A percentile compares a stretch with the other conserved stretches of the same genome.
Evolutionary conservation across 768 basidiomycete species (phyloP).

Genomic region (Leccinum imitatum): DNA sequence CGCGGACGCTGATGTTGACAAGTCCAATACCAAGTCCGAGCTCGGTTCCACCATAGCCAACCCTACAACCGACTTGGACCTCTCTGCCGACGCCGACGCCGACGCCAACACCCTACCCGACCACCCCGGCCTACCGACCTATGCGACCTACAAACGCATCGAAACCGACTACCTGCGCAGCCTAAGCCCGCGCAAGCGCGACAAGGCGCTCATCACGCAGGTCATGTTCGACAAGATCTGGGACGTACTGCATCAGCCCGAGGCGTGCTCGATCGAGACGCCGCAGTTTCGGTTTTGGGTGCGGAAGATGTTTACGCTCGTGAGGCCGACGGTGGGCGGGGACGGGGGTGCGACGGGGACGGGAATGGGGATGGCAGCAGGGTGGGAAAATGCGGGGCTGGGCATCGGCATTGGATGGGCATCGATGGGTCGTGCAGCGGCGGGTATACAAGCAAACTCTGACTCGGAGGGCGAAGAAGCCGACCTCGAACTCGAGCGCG

Average conservation of each 20-base stretch:
- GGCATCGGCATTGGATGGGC: neutral
- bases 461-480: constrained; percentile 9
- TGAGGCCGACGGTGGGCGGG: constrained; percentile 22
- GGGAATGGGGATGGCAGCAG: neutral
- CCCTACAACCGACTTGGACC: neutral
- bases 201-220: constrained; percentile 74
- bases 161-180: constrained; percentile 57
- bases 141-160: constrained; percentile 57
- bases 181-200: constrained; percentile 55
- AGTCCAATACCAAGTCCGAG: neutral
- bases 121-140: constrained; percentile 58
- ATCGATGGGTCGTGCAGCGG: neutral
- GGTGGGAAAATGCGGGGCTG: neutral
- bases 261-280: constrained; percentile 43
- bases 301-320: constrained; percentile 72
- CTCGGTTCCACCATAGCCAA: neutral
- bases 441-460: neutral
- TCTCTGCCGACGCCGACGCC: neutral
- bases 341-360: constrained; percentile 16
- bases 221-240: constrained; percentile 70
- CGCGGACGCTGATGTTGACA: neutral
- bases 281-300: constrained; percentile 84
- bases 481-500: constrained; percentile 17
- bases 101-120: constrained; percentile 7
- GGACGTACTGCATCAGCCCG: constrained; percentile 59